phyloP scores from a whole-genome alignment of 495 filamentous ascomycete genomes.

The Staphylotrichum tortipilum region DNA sequence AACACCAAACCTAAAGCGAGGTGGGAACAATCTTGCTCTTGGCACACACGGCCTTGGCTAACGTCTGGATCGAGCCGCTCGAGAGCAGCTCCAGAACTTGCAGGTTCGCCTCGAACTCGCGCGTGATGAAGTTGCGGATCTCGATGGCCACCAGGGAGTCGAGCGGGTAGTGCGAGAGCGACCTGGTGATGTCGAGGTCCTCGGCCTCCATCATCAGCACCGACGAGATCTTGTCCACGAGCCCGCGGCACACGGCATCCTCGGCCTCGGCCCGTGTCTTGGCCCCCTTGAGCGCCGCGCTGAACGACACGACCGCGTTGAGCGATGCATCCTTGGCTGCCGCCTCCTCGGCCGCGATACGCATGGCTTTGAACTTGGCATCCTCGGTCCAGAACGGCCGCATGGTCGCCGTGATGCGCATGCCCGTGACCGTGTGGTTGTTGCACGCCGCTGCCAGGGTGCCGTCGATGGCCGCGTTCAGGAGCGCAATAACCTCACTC shows the following conservation, averaged over 20 bases:
- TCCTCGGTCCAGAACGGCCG: conserved; percentile 44
- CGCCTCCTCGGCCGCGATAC: conserved; percentile 37
- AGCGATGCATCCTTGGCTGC: conserved; percentile 29
- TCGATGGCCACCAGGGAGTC: conserved; percentile 48
- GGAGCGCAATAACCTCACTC: conserved; percentile 41
- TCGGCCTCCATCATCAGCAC: conserved; percentile 46
- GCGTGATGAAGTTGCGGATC: conserved; percentile 44
- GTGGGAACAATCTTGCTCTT: conserved; percentile 39
- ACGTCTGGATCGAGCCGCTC: conserved; percentile 40
- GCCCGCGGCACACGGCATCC: conserved; percentile 35
- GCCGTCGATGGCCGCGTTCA: conserved; percentile 40
- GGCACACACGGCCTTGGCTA: conserved; percentile 40
- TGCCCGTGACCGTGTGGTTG: conserved; percentile 44
- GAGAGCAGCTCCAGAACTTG: conserved; percentile 46
- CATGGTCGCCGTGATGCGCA: conserved; percentile 38
- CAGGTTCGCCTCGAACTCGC: conserved; percentile 44
- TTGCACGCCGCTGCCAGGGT: conserved; percentile 31
- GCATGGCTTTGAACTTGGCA: conserved; percentile 44
- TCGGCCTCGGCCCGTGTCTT: conserved; percentile 37
- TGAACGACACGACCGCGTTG: conserved; percentile 32
- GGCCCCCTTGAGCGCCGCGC: conserved; percentile 33
- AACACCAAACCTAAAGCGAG: not conserved
- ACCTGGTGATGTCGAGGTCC: conserved; percentile 40
- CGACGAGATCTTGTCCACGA: conserved; percentile 40
- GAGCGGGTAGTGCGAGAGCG: conserved; percentile 43